Evolutionary conservation across 495 filamentous ascomycete genomes (phyloP).

Genomic region (Penicillium turbatum): DNA sequence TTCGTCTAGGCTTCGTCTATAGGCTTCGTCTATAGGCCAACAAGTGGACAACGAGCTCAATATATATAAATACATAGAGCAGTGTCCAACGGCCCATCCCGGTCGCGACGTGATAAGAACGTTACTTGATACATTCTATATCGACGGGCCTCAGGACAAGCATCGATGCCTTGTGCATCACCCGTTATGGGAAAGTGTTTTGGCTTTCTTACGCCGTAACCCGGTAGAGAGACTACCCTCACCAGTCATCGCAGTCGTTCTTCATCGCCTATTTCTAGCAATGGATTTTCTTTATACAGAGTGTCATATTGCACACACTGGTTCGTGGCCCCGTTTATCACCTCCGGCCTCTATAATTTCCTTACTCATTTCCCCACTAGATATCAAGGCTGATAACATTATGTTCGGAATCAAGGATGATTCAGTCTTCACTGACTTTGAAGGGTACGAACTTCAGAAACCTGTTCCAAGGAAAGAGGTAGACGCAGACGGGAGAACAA

Average conservation of each 20-base stretch:
- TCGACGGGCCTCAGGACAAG: conserved; percentile 32
- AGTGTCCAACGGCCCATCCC: conserved; percentile 18
- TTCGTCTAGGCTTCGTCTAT: conserved; percentile 22
- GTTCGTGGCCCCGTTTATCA: conserved; percentile 8
- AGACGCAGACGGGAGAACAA: conserved; percentile 19
- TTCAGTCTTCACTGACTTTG: conserved; percentile 31
- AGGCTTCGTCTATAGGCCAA: conserved; percentile 18
- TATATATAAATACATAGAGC: conserved; percentile 25
- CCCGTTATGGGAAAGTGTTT: conserved; percentile 40
- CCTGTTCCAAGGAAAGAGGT: conserved; percentile 30
- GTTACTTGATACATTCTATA: conserved; percentile 33
- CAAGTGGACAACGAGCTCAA: conserved; percentile 30
- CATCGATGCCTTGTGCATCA: conserved; percentile 41
- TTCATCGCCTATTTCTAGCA: conserved; percentile 34
- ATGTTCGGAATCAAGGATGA: conserved; percentile 35
- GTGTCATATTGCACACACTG: conserved; percentile 45
- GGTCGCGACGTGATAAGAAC: conserved; percentile 23
- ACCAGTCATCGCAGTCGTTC: conserved; percentile 22
- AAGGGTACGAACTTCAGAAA: conserved; percentile 23
- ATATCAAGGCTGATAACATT: conserved; percentile 39
- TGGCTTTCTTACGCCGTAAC: conserved; percentile 32
- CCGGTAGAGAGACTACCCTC: conserved; percentile 25
- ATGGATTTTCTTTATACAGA: conserved; percentile 45
- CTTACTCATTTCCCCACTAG: conserved; percentile 12
- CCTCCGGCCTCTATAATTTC: neutral